Evolutionary conservation across 345 rosid species (phyloP).

Genomic region (Luvunga scandens): DNA sequence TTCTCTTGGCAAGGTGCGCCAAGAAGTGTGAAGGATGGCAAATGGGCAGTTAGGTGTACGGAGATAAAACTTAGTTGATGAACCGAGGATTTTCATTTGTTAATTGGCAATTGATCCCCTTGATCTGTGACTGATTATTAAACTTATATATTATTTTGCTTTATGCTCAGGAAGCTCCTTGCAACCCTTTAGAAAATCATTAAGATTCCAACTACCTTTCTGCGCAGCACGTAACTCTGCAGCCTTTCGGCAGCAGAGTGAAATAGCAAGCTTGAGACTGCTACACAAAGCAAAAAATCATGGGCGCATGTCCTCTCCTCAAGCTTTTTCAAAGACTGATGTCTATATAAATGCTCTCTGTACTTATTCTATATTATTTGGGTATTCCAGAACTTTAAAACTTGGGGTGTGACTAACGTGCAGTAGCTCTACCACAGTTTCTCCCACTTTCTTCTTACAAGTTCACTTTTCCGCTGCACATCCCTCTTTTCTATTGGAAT

Average conservation of each 20-base stretch:
- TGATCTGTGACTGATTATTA: not conserved
- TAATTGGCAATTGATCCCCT: not conserved
- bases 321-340: not conserved
- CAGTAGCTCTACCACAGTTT: too few relatives aligned
- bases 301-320: not conserved
- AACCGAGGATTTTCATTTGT: constrained; percentile 6
- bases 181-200: not conserved
- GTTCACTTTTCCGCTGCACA: too few relatives aligned
- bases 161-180: not conserved
- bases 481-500: too few relatives aligned
- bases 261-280: not conserved
- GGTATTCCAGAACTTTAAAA: too few relatives aligned
- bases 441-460: too few relatives aligned
- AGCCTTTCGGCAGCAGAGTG: not conserved
- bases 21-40: constrained; percentile 7
- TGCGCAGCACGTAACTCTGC: not conserved
- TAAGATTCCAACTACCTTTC: too few relatives aligned
- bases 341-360: not conserved
- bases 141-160: not conserved
- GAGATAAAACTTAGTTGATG: not conserved
- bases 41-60: constrained; percentile 14
- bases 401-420: too few relatives aligned
- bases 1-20: not conserved
- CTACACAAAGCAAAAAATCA: not conserved
- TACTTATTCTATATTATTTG: too few relatives aligned